Evolutionary conservation across 169 alveolate genomes (phyloP), one percentile per base, ranked within the genome.

Genomic region (Plasmodium inui): DNA sequence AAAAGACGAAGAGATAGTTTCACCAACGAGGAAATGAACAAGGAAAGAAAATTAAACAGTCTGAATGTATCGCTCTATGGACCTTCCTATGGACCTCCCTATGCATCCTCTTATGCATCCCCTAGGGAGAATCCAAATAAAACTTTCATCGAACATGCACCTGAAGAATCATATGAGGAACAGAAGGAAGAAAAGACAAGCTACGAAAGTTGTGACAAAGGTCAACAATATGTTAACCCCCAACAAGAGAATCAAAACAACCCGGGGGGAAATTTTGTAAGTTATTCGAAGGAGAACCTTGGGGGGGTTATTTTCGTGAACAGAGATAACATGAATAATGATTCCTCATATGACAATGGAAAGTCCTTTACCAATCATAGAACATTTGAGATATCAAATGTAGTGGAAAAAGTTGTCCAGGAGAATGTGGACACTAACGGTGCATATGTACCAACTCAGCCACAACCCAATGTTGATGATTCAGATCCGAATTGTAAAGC

Each of bases 1-100:
- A 86, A 78, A 86, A 74, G 67, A 37, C 39, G 93, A 26, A 86
- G 85, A 55, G 61, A 55, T 17, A 76, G 72, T 34, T 74, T 55
- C 28, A 17, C 79, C n/a, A 12, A 39, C 44, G 86, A 86, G n/a
- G 93, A 86, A 76, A 53, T 30, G 44, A 73, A 32, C 79, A 86
- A 86, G 74, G 93, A 86, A 22, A 86, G 93, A n/a, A 86, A 86
- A 44, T 74, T 78, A 37, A 32, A 2, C 81, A 53, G 2, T 14
- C 61, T 14, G 22, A 50, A 50, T 50, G 22, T n/a, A 44, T 8
- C 55, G n/a, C 55, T 44, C n/a, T 44, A 10, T 44, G 55, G n/a
- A 10, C 74, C 74, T 14, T 5, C 2, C 34, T 61, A 0, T 57
- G 71, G 6, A 55, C 3, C n/a, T 19, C 30, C 3, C 3, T 14